Percentiles rank a stretch among this genome's conserved stretches.
These are phyloP conservation scores for Datisca glomerata DNA, from an alignment of 306 rosid species.

Conservation along the genomic window DNA sequence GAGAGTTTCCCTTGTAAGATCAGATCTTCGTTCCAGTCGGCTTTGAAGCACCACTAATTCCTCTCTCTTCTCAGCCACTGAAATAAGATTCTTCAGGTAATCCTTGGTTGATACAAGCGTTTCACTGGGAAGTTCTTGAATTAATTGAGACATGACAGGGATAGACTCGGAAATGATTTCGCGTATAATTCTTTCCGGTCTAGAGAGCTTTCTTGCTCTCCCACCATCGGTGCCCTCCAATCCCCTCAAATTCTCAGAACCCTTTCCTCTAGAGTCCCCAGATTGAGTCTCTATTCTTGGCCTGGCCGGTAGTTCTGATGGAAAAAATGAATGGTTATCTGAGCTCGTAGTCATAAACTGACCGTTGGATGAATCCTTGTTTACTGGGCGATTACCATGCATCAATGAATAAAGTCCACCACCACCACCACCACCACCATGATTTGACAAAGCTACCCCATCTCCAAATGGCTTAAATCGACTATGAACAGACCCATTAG, in stretches of 20 bases:
- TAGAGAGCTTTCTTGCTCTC: conserved; percentile 35
- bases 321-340: conserved; percentile 71
- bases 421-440: conserved; percentile 55
- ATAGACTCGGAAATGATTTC: conserved; percentile 57
- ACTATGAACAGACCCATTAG: conserved; percentile 97
- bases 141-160: conserved; percentile 32
- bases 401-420: conserved; percentile 46
- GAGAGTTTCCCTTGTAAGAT: conserved; percentile 65
- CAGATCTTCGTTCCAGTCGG: conserved; percentile 64
- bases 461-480: conserved; percentile 98
- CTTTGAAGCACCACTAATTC: conserved; percentile 59
- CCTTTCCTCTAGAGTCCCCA: conserved; percentile 77
- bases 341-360: conserved; percentile 61
- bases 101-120: conserved; percentile 37
- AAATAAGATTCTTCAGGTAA: conserved; percentile 57
- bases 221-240: conserved; percentile 53
- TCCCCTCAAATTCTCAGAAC: conserved; percentile 56
- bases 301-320: conserved; percentile 87
- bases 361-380: conserved; percentile 25
- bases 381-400: conserved; percentile 34
- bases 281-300: conserved; percentile 53
- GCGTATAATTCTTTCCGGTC: conserved; percentile 57
- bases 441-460: conserved; percentile 57
- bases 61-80: conserved; percentile 58
- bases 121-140: conserved; percentile 73